These are phyloP conservation scores for Bimuria novae-zelandiae DNA, from an alignment of 2,329 filamentous ascomycete genomes.

Conservation along the genomic window DNA sequence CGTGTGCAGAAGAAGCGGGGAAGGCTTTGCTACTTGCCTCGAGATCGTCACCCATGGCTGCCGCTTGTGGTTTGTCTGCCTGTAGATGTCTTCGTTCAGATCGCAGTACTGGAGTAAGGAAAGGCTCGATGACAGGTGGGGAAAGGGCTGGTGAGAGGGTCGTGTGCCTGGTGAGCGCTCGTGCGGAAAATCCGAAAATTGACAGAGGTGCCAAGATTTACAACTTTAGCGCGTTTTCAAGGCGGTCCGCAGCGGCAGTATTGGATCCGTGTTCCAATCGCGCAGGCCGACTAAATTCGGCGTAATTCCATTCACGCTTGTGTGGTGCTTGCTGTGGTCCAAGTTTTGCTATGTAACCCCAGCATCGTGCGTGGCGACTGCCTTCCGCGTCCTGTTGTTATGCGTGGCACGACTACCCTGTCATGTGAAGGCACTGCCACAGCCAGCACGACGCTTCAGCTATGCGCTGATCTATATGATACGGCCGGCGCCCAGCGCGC, in stretches of 20 bases:
- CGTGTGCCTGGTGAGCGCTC: conserved; percentile 34
- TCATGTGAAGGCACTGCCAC: conserved; percentile 37
- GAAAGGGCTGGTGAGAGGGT: conserved; percentile 13
- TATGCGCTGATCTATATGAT: conserved; percentile 26
- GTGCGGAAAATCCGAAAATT: conserved; percentile 24
- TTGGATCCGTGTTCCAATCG: neutral
- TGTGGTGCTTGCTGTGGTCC: conserved; percentile 9
- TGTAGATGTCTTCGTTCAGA: neutral
- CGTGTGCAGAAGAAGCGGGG: conserved; percentile 25
- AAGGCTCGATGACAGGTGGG: conserved; percentile 13
- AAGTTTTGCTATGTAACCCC: conserved; percentile 9
- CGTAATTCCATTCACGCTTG: conserved; percentile 12
- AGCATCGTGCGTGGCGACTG: conserved; percentile 21
- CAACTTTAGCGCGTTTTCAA: conserved; percentile 7
- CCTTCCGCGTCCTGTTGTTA: conserved; percentile 16
- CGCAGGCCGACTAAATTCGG: neutral
- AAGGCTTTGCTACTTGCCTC: conserved; percentile 41
- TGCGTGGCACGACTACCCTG: conserved; percentile 20
- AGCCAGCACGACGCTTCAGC: conserved; percentile 23
- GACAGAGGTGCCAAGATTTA: conserved; percentile 16
- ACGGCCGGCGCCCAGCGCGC: neutral
- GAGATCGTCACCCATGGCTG: conserved; percentile 47
- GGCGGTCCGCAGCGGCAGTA: conserved; percentile 9
- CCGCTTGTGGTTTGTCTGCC: neutral
- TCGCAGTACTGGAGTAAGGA: conserved; percentile 11